Conservation (phyloP, 176 grass and related monocot genomes). For the Phoenix dactylifera region DNA sequence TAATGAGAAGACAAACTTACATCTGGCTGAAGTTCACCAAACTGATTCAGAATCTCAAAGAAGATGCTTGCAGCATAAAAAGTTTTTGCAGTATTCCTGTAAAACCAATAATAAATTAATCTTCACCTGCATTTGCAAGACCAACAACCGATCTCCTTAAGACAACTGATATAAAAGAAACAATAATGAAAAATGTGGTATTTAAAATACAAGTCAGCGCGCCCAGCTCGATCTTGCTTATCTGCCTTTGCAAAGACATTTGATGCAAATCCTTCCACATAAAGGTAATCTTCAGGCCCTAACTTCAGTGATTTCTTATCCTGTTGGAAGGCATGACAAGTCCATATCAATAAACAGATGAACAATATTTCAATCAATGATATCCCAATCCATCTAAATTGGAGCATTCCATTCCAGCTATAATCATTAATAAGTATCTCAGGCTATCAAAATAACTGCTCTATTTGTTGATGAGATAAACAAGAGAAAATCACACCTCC, state of each 20-base stretch:
- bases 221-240: constrained; percentile 87
- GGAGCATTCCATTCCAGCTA: no score
- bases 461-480: no score
- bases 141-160: not conserved
- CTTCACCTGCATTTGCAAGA: constrained; percentile 11
- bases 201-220: constrained; percentile 75
- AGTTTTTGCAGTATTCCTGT: constrained; percentile 94
- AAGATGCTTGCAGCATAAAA: constrained; percentile 98
- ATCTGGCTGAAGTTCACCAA: constrained; percentile 78
- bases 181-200: constrained; percentile 5
- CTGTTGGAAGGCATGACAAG: constrained; percentile 19
- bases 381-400: no score
- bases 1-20: constrained; percentile 34
- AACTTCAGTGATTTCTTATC: constrained; percentile 82
- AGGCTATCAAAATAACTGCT: no score
- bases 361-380: no score
- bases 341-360: no score
- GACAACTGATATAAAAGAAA: no score
- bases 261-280: constrained; percentile 91
- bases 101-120: constrained; percentile 14
- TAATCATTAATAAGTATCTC: no score
- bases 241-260: constrained; percentile 98
- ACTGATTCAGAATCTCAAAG: constrained; percentile 89
- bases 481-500: no score
- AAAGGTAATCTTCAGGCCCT: constrained; percentile 63